Percentiles rank a stretch among this genome's conserved stretches.
Conservation (phyloP, 179 eudicot genomes). For the Sideroxylon spinosum region DNA sequence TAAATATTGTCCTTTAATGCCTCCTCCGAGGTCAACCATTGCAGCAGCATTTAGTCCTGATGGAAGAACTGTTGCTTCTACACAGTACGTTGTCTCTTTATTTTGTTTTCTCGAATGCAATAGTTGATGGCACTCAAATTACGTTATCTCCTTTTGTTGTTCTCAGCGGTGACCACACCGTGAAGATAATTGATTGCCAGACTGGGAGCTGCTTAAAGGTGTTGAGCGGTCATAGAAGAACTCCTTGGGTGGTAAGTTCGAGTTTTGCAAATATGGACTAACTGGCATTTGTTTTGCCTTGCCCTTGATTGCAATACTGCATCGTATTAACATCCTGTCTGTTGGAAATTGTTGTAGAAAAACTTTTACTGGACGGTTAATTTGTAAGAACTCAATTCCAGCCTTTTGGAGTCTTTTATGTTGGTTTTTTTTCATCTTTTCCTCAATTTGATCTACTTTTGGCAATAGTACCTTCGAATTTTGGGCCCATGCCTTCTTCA, state of each 20-base stretch:
- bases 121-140: background rate
- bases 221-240: constrained; percentile 87
- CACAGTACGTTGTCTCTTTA: constrained; percentile 60
- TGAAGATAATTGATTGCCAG: constrained; percentile 77
- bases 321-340: background rate
- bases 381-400: background rate
- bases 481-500: background rate
- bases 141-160: constrained; percentile 1
- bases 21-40: constrained; percentile 95
- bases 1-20: constrained; percentile 77
- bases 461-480: background rate
- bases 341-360: background rate
- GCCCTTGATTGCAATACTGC: background rate
- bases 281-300: background rate
- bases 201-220: constrained; percentile 86
- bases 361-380: background rate
- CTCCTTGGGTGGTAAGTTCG: constrained; percentile 93
- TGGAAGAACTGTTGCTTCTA: constrained; percentile 89
- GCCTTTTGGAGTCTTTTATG: background rate
- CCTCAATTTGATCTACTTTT: background rate
- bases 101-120: background rate
- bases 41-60: constrained; percentile 96
- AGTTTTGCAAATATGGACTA: background rate
- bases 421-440: background rate
- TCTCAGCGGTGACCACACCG: constrained; percentile 91